A percentile compares a stretch with the other conserved stretches of the same genome.
phyloP scores from a whole-genome alignment of 176 grass and related monocot species.

The Bromus sterilis region DNA sequence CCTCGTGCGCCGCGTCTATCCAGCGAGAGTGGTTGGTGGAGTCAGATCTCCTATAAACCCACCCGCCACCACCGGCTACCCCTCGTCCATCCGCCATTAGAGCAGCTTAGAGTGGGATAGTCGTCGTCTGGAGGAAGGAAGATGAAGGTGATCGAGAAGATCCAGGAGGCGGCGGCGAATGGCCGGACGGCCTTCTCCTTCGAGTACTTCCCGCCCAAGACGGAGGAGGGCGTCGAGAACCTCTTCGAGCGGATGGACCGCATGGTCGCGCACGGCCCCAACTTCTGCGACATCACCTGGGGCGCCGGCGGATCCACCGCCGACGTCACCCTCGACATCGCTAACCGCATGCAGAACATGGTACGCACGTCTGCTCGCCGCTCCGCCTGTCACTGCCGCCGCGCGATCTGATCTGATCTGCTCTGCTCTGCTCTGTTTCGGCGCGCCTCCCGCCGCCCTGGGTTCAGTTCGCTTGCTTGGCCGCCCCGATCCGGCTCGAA shows the following conservation, averaged over 20 bases:
- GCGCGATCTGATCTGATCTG: slow-evolving; percentile 32
- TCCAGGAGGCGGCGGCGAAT: slow-evolving; percentile 34
- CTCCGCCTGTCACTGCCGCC: background rate
- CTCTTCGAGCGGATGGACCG: slow-evolving; percentile 92
- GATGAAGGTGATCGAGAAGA: slow-evolving; percentile 96
- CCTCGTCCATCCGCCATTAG: background rate
- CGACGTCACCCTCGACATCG: slow-evolving; percentile 80
- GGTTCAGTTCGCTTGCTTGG: background rate
- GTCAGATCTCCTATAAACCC: slow-evolving; percentile 38
- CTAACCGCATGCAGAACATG: slow-evolving; percentile 92
- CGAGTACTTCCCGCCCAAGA: slow-evolving; percentile 89
- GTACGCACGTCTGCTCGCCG: slow-evolving; percentile 2
- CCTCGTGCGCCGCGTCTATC: background rate
- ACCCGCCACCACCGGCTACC: background rate
- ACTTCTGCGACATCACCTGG: slow-evolving; percentile 97
- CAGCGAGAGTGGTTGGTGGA: slow-evolving; percentile 19
- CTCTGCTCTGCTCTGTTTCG: slow-evolving; percentile 14
- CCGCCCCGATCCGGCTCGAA: background rate
- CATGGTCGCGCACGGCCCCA: slow-evolving; percentile 75
- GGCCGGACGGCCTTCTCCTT: slow-evolving; percentile 82
- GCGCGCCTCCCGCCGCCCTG: background rate
- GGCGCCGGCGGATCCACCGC: slow-evolving; percentile 89
- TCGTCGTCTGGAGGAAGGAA: too few relatives aligned
- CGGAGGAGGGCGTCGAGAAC: slow-evolving; percentile 83
- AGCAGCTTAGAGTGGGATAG: too few relatives aligned